phyloP scores from a whole-genome alignment of 2,329 filamentous ascomycete species.

The Botrytis pseudocinerea region DNA sequence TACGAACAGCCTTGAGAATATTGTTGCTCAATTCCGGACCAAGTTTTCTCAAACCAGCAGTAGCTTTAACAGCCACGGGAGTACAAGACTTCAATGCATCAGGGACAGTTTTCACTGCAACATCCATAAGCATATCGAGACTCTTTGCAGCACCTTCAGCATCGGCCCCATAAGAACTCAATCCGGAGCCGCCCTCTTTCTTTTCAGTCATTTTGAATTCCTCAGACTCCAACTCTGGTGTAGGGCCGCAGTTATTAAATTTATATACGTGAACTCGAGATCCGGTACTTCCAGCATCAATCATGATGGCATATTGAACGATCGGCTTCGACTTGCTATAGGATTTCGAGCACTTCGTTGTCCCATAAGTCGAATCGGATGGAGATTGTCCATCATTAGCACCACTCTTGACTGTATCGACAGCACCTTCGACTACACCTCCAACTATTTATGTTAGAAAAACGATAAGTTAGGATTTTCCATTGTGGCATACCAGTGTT shows the following conservation, averaged over 20 bases:
- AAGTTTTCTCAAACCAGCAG: conserved; percentile 86
- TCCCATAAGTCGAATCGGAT: conserved; percentile 62
- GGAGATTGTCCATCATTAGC: conserved; percentile 52
- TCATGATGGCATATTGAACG: conserved; percentile 97
- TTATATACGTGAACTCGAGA: conserved; percentile 98
- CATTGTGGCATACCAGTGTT: conserved; percentile 30
- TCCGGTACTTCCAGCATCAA: conserved; percentile 96
- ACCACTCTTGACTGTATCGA: conserved; percentile 26
- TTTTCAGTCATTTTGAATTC: conserved; percentile 92
- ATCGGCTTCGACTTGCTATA: conserved; percentile 87
- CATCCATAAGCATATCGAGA: conserved; percentile 82
- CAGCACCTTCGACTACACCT: conserved; percentile 28
- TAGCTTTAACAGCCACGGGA: conserved; percentile 96
- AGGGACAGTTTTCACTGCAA: conserved; percentile 81
- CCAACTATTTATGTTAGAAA: conserved; percentile 28
- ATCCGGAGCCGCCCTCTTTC: conserved; percentile 67
- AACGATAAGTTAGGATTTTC: neutral
- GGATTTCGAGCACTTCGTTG: conserved; percentile 78
- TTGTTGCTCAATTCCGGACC: conserved; percentile 77
- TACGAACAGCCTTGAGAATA: conserved; percentile 82
- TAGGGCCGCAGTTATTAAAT: conserved; percentile 97
- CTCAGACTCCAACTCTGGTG: conserved; percentile 92
- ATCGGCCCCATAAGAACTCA: conserved; percentile 86
- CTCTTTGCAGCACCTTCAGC: conserved; percentile 86
- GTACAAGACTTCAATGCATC: conserved; percentile 89